A percentile compares a stretch with the other conserved stretches of the same genome.
Evolutionary conservation across 2,329 filamentous ascomycete species (phyloP).

Genomic region (Monosporascus cannonballus): DNA sequence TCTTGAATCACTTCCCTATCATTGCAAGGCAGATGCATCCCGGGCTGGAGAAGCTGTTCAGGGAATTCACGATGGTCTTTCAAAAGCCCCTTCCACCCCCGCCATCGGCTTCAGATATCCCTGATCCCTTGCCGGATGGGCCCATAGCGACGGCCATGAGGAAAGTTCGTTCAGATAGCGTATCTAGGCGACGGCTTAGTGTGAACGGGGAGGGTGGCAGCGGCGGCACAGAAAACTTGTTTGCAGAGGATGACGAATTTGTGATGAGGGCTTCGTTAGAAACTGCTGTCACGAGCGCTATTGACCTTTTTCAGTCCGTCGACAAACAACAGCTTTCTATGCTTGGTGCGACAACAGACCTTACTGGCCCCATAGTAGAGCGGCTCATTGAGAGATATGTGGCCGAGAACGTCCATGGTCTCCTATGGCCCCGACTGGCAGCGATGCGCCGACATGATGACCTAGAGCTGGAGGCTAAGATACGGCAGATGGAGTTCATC

Average conservation of each 20-base stretch:
- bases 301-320: slow-evolving; percentile 91
- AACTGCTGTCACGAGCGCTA: slow-evolving; percentile 85
- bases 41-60: slow-evolving; percentile 81
- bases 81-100: slow-evolving; percentile 78
- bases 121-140: slow-evolving; percentile 52
- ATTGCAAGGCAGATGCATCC: slow-evolving; percentile 95
- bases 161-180: slow-evolving; percentile 47
- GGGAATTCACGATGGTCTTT: slow-evolving; percentile 80
- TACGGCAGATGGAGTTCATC: slow-evolving; percentile 86
- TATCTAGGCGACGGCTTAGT: slow-evolving; percentile 28
- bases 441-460: slow-evolving; percentile 76
- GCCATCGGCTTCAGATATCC: slow-evolving; percentile 54
- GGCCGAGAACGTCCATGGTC: slow-evolving; percentile 83
- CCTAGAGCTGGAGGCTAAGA: slow-evolving; percentile 79
- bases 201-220: slow-evolving; percentile 32
- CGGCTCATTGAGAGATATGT: slow-evolving; percentile 92
- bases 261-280: slow-evolving; percentile 84
- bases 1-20: slow-evolving; percentile 87
- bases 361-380: slow-evolving; percentile 89
- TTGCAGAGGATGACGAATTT: slow-evolving; percentile 85
- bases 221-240: slow-evolving; percentile 57
- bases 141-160: slow-evolving; percentile 50
- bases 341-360: slow-evolving; percentile 83
- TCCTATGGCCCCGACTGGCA: slow-evolving; percentile 79
- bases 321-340: slow-evolving; percentile 93